Base-by-base conservation (phyloP, 495 filamentous ascomycete species). In the Aspergillus indologenus region DNA sequence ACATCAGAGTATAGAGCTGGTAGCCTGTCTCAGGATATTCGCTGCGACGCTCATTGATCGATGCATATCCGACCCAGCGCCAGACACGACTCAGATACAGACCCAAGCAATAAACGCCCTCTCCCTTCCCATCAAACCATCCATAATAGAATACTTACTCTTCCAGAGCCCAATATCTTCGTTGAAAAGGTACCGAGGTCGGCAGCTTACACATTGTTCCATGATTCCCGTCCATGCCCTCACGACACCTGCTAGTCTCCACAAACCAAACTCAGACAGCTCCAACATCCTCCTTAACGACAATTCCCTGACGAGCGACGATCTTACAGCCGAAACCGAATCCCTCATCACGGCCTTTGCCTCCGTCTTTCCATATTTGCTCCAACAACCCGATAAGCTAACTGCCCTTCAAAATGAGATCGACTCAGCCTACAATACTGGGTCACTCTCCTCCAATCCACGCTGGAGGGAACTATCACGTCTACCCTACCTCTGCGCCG, bases 401-500 rank as follows among this genome's bases (percentile, higher is more conserved):
- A 23, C 45, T 2, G 54, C 17, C 49, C 56, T 68, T 17, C 45
- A 40, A 34, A 14, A 49, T 15, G 64, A 66, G 24, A 57, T 66
- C 3, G 61, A 66, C 5, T 34, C 53, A 1, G 61, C 56, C 1
- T 53, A 22, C 24, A 8, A 24, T 17, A 24, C 23, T 0, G 45
- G 52, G n/a, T 3, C 45, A 6, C 14, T 56, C 8, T 53, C 59
- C 0, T 17, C 19, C 12, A 0, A 44, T 0, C 57, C 64, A 24
- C 29, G 23, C 6, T 65, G 64, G 61, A 20, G 19, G 14, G 66
- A 69, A 40, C 1, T 65, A 1, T 22, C 4, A 9, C 21, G 54
- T 1, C 59, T 69, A 5, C 42, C 43, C 1, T 69, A 69, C 21
- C 58, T 69, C 3, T 60, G 65, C n/a, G 61, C 66, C 9, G 55